Evolutionary conservation across 2,329 filamentous ascomycete species (phyloP), one percentile per base, ranked within the genome.

Genomic region (Pyrenochaeta sp.): DNA sequence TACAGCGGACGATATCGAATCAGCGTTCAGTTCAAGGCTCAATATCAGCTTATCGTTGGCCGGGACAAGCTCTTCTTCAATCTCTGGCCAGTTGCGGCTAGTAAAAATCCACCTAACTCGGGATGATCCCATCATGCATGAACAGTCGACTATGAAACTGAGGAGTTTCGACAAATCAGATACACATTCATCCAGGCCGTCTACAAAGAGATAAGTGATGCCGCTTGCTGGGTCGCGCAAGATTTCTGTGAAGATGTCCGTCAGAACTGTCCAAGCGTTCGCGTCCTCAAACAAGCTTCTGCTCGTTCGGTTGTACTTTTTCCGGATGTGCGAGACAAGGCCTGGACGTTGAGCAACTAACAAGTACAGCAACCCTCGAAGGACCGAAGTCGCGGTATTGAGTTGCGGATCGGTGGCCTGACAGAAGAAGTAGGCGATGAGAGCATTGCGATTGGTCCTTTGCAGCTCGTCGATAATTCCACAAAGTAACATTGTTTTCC

Each of bases 321-420:
- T 32, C 3, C 35, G 35, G n/a, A 37, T 11, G 13, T 45, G 42
- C 17, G 20, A 29, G 49, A 39, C 0, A 1, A 78, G 64, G 3
- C 47, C 55, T 18, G 60, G 63, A 2, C 74, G 54, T 40, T 73
- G 56, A 1, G 48, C 26, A 3, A 72, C 35, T 0, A 81, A 60
- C 8, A 71, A 28, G 24, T 67, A 77, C 1, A 79, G 61, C 0
- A 81, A 58, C 0, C 77, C 74, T 0, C 72, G 67, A 2, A 80
- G 48, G 0, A 79, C 69, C 2, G 74, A 62, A 1, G 53, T 64
- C 0, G 71, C 71, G 31, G 51, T 74, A 44, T 74, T 76, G 11
- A 75, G 44, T 79, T 66, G 51, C 72, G 79, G 18, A 30, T 77
- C 58, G 5, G 68, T 69, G n/a, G 63, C 60, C 49, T 80, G 68